Percentiles rank a stretch among this genome's conserved stretches.
These are phyloP conservation scores for Colletotrichum sp. DNA, from an alignment of 2,329 filamentous ascomycete species.

Conservation along the genomic window DNA sequence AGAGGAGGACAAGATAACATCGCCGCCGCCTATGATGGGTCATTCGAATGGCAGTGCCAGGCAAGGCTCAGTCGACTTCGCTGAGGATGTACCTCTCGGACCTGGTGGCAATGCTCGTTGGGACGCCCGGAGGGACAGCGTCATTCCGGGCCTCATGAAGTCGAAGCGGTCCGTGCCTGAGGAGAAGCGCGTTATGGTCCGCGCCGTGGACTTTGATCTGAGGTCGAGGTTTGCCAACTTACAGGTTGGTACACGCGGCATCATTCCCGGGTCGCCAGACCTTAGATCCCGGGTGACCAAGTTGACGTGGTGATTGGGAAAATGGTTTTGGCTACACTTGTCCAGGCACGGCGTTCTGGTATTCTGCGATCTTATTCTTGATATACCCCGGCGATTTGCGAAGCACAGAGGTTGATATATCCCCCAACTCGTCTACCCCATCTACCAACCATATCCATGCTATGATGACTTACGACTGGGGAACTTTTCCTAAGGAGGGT, in stretches of 20 bases:
- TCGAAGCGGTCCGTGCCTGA: constrained; percentile 49
- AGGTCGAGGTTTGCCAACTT: constrained; percentile 54
- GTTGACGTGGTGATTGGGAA: constrained; percentile 49
- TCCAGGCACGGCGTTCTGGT: not conserved
- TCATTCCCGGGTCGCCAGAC: constrained; percentile 52
- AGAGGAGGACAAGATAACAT: constrained; percentile 35
- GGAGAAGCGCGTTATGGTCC: constrained; percentile 61
- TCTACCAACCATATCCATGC: not conserved
- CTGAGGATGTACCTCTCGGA: constrained; percentile 35
- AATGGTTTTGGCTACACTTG: not conserved
- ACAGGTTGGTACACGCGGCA: constrained; percentile 58
- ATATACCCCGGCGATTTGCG: constrained; percentile 21
- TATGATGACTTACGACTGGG: not conserved
- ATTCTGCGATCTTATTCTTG: not conserved
- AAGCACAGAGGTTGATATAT: not conserved
- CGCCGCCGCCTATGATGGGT: constrained; percentile 30
- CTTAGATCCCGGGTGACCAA: constrained; percentile 49
- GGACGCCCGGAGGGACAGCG: constrained; percentile 32
- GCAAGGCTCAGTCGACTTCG: constrained; percentile 36
- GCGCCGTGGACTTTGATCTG: constrained; percentile 62
- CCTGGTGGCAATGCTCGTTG: constrained; percentile 51
- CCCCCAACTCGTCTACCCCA: not conserved
- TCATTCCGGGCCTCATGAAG: constrained; percentile 22
- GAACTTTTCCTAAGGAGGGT: not conserved
- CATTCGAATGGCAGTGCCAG: constrained; percentile 25